Percentiles rank a stretch among this genome's conserved stretches.
Conservation (phyloP, 2,329 filamentous ascomycete genomes). For the Phaeophleospora eucalypticola region DNA sequence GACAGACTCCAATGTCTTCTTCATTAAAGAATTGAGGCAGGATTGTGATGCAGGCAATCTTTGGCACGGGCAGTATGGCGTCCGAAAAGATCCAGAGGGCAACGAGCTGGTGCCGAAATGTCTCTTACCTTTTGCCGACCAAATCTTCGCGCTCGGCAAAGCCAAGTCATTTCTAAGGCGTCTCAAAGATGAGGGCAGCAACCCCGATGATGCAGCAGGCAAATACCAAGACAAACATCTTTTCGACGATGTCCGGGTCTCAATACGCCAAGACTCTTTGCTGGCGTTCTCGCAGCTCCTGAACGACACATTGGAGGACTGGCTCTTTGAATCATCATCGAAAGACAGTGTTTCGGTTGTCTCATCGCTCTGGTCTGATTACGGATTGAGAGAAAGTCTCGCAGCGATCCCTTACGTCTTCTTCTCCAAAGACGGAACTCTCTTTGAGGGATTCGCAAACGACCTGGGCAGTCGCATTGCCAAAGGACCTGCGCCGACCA, state of each 20-base stretch:
- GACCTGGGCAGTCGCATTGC: constrained; percentile 74
- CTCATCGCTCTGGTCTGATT: constrained; percentile 38
- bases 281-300: constrained; percentile 71
- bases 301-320: constrained; percentile 63
- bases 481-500: constrained; percentile 40
- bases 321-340: constrained; percentile 65
- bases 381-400: constrained; percentile 62
- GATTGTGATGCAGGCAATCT: constrained; percentile 60
- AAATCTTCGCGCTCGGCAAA: constrained; percentile 84
- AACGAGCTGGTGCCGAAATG: constrained; percentile 69
- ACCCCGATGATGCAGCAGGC: background rate
- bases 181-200: constrained; percentile 44
- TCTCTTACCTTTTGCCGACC: constrained; percentile 62
- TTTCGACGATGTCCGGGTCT: constrained; percentile 5
- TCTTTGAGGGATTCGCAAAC: constrained; percentile 61
- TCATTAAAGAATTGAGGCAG: constrained; percentile 58
- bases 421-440: constrained; percentile 68
- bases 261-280: constrained; percentile 11
- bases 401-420: constrained; percentile 68
- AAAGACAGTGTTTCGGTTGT: constrained; percentile 54
- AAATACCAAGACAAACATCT: no score
- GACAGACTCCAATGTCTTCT: constrained; percentile 62
- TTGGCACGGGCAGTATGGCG: constrained; percentile 71
- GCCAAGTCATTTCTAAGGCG: constrained; percentile 79
- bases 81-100: constrained; percentile 59